Conservation (phyloP, 108 stramenopile species). For the Cyclostephanos tholiformis region DNA sequence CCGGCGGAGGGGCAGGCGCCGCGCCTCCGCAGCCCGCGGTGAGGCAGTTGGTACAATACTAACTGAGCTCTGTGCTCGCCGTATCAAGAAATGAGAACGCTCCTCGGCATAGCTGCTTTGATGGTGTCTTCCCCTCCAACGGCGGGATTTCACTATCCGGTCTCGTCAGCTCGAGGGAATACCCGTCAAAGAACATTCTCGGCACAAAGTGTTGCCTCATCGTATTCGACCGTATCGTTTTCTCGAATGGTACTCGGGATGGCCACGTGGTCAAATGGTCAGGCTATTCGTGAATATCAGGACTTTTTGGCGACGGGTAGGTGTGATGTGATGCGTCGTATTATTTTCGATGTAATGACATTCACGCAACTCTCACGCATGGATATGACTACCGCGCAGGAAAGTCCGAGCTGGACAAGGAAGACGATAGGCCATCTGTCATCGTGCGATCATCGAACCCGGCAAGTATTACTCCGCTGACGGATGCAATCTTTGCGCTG, state of each 20-base stretch:
- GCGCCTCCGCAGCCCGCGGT: too few species aligned
- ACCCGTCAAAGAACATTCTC: not conserved
- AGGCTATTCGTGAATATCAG: slow-evolving; percentile 65
- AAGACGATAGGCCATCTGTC: slow-evolving; percentile 68
- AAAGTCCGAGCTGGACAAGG: slow-evolving; percentile 64
- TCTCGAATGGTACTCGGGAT: slow-evolving; percentile 26
- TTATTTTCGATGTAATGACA: not conserved
- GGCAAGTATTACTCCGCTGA: slow-evolving; percentile 39
- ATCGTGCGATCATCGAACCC: slow-evolving; percentile 60
- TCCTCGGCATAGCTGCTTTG: not conserved
- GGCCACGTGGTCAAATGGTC: slow-evolving; percentile 57
- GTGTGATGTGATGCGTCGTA: slow-evolving; percentile 8
- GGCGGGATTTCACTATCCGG: slow-evolving; percentile 7
- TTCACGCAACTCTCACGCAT: not conserved
- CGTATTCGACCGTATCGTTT: not conserved
- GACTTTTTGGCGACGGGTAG: slow-evolving; percentile 76
- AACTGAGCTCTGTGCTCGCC: too few species aligned
- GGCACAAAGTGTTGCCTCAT: not conserved
- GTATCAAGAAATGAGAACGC: not conserved
- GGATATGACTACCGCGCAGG: slow-evolving; percentile 7
- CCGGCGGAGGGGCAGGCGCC: too few species aligned
- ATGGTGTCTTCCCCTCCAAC: not conserved
- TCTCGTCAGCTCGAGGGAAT: not conserved
- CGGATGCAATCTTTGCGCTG: slow-evolving; percentile 58
- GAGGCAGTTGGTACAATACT: too few species aligned